Percentiles rank a stretch among this genome's conserved stretches.
These are phyloP conservation scores for Mrakia hoshinonis DNA, from an alignment of 768 basidiomycete species.

Conservation along the genomic window DNA sequence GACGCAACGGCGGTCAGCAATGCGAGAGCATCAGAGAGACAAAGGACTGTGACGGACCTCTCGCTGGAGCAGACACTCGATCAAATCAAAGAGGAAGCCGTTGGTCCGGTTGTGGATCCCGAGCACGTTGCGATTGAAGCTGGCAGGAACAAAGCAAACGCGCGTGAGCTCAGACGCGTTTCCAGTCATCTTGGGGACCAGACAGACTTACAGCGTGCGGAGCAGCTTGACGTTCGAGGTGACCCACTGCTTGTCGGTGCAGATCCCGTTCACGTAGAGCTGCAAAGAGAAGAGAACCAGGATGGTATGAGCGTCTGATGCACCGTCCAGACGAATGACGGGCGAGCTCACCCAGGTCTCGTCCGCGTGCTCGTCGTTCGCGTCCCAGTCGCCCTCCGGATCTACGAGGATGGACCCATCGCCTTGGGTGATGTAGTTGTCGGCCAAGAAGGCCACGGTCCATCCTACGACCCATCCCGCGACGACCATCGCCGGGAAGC, in stretches of 20 bases:
- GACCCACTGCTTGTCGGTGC: background rate
- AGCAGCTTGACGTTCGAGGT: background rate
- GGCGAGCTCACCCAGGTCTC: constrained; percentile 14
- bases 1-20: constrained; percentile 4
- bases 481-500: background rate
- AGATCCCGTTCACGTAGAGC: constrained; percentile 5
- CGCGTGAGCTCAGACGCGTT: background rate
- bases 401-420: no score
- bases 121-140: constrained; percentile 33
- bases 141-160: background rate
- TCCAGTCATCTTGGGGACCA: background rate
- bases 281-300: background rate
- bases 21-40: background rate
- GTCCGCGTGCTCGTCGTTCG: background rate
- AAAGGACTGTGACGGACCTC: constrained; percentile 30
- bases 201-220: background rate
- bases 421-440: background rate
- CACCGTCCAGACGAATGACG: no score
- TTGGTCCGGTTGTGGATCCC: constrained; percentile 35
- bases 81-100: constrained; percentile 36
- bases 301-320: no score
- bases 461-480: background rate
- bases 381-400: background rate
- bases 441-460: background rate
- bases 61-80: constrained; percentile 36